Conservation (phyloP, 768 basidiomycete genomes). For the Daedaleopsis nitida region DNA sequence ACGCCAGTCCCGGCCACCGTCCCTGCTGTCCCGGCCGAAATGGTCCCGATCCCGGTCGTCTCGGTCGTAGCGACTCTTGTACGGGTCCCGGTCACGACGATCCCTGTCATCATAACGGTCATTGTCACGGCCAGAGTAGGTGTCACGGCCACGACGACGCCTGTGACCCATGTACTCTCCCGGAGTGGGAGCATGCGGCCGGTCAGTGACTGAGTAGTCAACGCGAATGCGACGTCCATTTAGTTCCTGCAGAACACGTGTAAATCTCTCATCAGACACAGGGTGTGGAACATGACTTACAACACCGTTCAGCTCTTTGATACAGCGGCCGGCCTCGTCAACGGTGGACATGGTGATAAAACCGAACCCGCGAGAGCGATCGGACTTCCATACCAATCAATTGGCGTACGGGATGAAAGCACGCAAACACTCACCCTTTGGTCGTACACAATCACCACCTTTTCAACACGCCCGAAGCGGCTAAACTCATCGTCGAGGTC, state of each 20-base stretch:
- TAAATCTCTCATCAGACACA: conserved; percentile 5
- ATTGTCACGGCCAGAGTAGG: conserved; percentile 36
- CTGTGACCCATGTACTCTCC: conserved; percentile 98
- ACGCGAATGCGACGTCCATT: conserved; percentile 97
- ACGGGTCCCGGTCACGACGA: conserved; percentile 48
- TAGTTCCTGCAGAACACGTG: conserved; percentile 60
- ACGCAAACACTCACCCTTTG: conserved; percentile 70
- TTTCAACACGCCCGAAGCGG: conserved; percentile 87
- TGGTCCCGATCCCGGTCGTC: conserved; percentile 51
- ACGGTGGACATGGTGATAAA: conserved; percentile 92
- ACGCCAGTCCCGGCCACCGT: conserved; percentile 76
- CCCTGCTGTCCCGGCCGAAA: conserved; percentile 69
- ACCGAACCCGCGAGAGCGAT: conserved; percentile 96
- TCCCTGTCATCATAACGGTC: conserved; percentile 51
- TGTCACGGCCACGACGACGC: conserved; percentile 51
- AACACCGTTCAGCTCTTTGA: conserved; percentile 89
- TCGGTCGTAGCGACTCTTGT: conserved; percentile 44
- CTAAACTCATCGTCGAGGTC: conserved; percentile 95
- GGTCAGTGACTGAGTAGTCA: conserved; percentile 92
- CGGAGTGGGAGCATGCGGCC: conserved; percentile 94
- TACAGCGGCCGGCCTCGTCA: conserved; percentile 88
- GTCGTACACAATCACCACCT: conserved; percentile 96
- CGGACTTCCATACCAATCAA: conserved; percentile 58
- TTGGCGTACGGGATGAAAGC: neutral
- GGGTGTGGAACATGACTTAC: conserved; percentile 47